Percentiles rank a stretch among this genome's conserved stretches.
phyloP scores from a whole-genome alignment of 2,329 filamentous ascomycete genomes.

The Aspergillus pseudonomiae region DNA sequence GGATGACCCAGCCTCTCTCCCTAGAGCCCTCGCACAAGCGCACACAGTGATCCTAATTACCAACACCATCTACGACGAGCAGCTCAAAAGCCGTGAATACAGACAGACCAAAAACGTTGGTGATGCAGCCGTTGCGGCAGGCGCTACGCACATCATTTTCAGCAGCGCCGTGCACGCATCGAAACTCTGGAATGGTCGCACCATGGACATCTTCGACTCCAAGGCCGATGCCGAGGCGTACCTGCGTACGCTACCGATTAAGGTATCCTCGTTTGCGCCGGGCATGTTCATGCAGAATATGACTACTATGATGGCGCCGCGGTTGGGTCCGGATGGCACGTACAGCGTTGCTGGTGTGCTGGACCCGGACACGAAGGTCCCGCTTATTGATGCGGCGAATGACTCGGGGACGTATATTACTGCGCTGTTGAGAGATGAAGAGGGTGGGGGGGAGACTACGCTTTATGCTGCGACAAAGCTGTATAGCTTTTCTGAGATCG shows the following conservation, averaged over 20 bases:
- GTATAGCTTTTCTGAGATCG: conserved; percentile 37
- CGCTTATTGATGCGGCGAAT: conserved; percentile 38
- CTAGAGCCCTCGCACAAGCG: conserved; percentile 49
- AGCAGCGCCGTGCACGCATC: conserved; percentile 25
- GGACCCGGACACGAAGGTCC: conserved; percentile 28
- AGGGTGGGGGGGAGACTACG: conserved; percentile 38
- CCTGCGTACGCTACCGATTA: conserved; percentile 52
- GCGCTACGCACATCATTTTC: conserved; percentile 35
- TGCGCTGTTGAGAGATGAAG: conserved; percentile 41
- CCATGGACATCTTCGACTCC: conserved; percentile 54
- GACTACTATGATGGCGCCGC: conserved; percentile 22
- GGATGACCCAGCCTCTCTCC: conserved; percentile 39
- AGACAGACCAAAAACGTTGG: conserved; percentile 30
- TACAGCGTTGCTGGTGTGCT: conserved; percentile 28
- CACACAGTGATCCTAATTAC: conserved; percentile 43
- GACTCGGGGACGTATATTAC: conserved; percentile 42
- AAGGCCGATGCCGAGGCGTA: conserved; percentile 62
- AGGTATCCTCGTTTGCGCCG: conserved; percentile 57
- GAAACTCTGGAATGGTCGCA: conserved; percentile 34
- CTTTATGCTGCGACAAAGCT: conserved; percentile 39
- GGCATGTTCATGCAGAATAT: conserved; percentile 61
- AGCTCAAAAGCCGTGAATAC: conserved; percentile 30
- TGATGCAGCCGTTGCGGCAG: conserved; percentile 32
- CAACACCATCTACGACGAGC: conserved; percentile 22
- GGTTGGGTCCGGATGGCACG: conserved; percentile 27